Evolutionary conservation across 73 alveolate genomes (phyloP), one percentile per base, ranked within the genome.

Genomic region (Paramecium primaurelia): DNA sequence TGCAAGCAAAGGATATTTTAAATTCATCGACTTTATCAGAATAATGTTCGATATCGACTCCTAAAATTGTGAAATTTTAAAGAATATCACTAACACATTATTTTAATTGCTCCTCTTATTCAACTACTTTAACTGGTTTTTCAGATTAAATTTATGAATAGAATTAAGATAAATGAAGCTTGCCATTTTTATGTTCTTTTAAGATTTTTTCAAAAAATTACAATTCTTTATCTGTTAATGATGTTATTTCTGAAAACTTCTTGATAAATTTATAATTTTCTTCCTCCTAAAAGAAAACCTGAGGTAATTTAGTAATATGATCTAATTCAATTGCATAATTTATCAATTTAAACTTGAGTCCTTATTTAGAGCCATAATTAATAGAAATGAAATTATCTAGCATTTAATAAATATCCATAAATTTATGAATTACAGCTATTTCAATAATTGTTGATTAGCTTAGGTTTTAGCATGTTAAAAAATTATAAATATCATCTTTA

Each of bases 31-130:
- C 37, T 37, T 69, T 88, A 36, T 88, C 94, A 6, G 91, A n/a
- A 40, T 71, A 71, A 71, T 71, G 73, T 18, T 88, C 94, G 42
- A 44, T 77, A 45, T 88, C 94, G 6, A 88, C 40, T 37, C 94
- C 94, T 18, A 88, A 12, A 88, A 88, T 45, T 14, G 44, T 42
- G 10, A 12, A 51, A 44, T 88, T 30, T 69, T 71, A 10, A 12
- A 25, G 40, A 1, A 42, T 12, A 44, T 77, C 54, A 25, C 8
- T 44, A 11, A 42, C 8, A 20, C 30, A 18, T 2, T 77, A 37
- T 20, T 40, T 1, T 47, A 77, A 44, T 4, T 77, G n/a, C 18
- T 77, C 40, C 18, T 25, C 34, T 77, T 42, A 14, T 22, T 77
- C 90, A 14, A 77, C 47, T 7, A 77, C 45, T 18, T 42, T 77